These are phyloP conservation scores for Dictyostelium firmibasis DNA, from an alignment of 78 protist genomes.

Conservation along the genomic window DNA sequence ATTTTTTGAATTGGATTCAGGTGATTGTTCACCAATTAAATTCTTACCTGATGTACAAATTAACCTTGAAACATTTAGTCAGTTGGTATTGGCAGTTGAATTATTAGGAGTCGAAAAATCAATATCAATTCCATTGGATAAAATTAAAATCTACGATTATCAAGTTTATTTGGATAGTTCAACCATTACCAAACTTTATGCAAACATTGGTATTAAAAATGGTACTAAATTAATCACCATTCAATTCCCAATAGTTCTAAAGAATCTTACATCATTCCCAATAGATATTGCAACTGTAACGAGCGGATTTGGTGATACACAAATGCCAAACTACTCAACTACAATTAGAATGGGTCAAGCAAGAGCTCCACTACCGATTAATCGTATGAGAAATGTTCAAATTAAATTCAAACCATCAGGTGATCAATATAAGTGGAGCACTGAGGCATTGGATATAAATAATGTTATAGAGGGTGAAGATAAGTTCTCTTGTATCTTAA, in stretches of 20 bases:
- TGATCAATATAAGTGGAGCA: constrained; percentile 33
- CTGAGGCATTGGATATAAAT: constrained; percentile 31
- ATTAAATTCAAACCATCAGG: constrained; percentile 62
- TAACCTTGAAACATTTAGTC: constrained; percentile 35
- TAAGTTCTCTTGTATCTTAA: neutral
- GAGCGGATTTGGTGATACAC: constrained; percentile 35
- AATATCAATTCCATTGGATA: constrained; percentile 60
- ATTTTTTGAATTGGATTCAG: constrained; percentile 43
- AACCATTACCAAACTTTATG: neutral
- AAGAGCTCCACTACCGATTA: constrained; percentile 39
- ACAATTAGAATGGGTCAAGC: neutral
- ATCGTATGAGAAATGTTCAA: constrained; percentile 48
- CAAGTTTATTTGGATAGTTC: constrained; percentile 40
- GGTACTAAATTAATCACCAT: constrained; percentile 53
- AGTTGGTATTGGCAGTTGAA: constrained; percentile 33
- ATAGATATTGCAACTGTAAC: constrained; percentile 60
- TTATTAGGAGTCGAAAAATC: constrained; percentile 55
- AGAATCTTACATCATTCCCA: constrained; percentile 32
- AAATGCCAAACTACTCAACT: constrained; percentile 39
- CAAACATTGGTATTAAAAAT: constrained; percentile 23
- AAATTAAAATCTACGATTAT: constrained; percentile 55
- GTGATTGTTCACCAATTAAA: constrained; percentile 53
- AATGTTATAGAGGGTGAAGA: neutral
- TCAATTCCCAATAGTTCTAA: constrained; percentile 27
- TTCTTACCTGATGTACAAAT: constrained; percentile 58